Base-by-base conservation (phyloP, 768 basidiomycete species). In the Russula dissimulans region DNA sequence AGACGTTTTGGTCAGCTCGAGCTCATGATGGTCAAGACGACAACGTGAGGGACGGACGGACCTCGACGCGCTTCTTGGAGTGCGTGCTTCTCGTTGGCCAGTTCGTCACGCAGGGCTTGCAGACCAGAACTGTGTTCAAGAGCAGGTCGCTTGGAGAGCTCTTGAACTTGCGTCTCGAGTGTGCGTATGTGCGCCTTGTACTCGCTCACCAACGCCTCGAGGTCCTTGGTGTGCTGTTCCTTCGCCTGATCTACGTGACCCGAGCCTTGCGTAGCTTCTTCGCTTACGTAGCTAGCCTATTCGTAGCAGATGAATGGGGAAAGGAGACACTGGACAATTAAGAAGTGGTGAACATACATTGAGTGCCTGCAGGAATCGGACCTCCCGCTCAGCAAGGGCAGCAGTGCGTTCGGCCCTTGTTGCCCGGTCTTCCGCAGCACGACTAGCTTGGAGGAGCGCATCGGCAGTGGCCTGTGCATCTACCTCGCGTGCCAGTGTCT, bases 341-440 rank as follows among this genome's bases (percentile, higher is more conserved):
- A 45, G 18, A 46, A n/a, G 7, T 5, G 9, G 12, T 3, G 11
- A 43, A 76, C 84, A 51, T 50, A 86, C 86, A 67, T 89, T 73
- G n/a, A 89, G 74, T 0, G 83, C 84, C 61, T 83, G 77, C 57
- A 87, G 67, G 67, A 85, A 87, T n/a, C 78, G 75, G n/a, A 81
- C 78, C 65, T 90, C 87, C 34, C 82, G 69, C 65, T 87, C 85
- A 0, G 76, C 74, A 4, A 82, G 69, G 11, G 70, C 67, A n/a
- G 71, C 63, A 5, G 74, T 70, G 58, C 74, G 73, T 46, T 78
- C 75, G n/a, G 72, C 71, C 32, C 76, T 71, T 18, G 54, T 60
- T 1, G 71, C 69, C 56, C 71, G 73, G 46, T 77, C 80, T 60
- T 77, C 77, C 10, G 79, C 65, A 1, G 68, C 56, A 12, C 72